Evolutionary conservation across 2,329 filamentous ascomycete genomes (phyloP).

Genomic region (Teratosphaeria epicoccoides): DNA sequence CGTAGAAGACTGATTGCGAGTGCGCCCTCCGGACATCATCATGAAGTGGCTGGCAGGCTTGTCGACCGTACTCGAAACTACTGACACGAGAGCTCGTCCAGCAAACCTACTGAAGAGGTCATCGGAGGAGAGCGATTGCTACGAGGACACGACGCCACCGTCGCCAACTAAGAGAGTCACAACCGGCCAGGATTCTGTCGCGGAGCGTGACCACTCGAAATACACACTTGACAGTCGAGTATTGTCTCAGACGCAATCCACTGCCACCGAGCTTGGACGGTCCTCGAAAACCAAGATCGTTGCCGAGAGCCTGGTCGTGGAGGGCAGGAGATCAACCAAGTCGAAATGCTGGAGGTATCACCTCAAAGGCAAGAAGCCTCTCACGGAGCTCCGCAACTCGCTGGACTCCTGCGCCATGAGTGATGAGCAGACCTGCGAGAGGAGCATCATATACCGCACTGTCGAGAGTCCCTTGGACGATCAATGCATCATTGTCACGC

Average conservation of each 20-base stretch:
- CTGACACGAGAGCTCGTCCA: not conserved
- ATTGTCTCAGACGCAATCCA: not conserved
- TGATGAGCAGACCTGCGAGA: not conserved
- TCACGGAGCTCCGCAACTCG: not conserved
- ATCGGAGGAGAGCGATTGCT: not conserved
- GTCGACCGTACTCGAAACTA: not conserved
- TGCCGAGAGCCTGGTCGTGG: not conserved
- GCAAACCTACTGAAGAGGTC: not conserved
- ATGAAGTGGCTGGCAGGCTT: not conserved
- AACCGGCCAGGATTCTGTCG: not conserved
- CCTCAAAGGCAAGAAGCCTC: constrained; percentile 1
- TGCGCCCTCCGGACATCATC: not conserved
- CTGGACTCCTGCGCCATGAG: not conserved
- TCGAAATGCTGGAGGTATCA: not conserved
- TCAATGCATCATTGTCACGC: not conserved
- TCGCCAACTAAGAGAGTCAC: not conserved
- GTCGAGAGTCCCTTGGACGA: not conserved
- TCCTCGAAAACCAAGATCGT: not conserved
- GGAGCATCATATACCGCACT: not conserved
- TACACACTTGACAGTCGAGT: not conserved
- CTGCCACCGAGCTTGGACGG: not conserved
- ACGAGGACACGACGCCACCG: not conserved
- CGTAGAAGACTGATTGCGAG: not conserved
- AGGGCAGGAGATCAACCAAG: not conserved
- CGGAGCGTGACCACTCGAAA: not conserved